Evolutionary conservation across 345 rosid genomes (phyloP).

Genomic region (Tarenaya hassleriana): DNA sequence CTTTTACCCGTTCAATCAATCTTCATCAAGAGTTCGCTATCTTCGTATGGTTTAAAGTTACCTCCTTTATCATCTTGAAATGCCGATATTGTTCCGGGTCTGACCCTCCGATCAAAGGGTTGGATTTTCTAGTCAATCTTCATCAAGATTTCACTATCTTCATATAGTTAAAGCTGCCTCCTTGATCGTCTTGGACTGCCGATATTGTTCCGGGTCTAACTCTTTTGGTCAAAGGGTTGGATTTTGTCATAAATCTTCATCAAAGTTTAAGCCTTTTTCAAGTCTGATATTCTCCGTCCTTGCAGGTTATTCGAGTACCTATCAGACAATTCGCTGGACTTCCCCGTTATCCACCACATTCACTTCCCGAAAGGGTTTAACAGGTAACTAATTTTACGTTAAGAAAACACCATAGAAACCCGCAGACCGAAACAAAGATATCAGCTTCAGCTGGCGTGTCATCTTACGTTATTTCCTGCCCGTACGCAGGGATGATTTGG

Average conservation of each 20-base stretch:
- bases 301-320: conserved; percentile 86
- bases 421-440: conserved; percentile 1
- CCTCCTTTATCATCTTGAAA: too few species aligned
- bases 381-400: conserved; percentile 54
- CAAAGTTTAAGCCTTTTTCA: not conserved
- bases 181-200: too few species aligned
- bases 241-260: too few species aligned
- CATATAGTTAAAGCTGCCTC: too few species aligned
- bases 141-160: too few species aligned
- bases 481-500: conserved; percentile 76
- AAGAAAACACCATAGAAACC: too few species aligned
- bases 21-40: too few species aligned
- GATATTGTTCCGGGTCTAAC: too few species aligned
- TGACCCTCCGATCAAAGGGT: too few species aligned
- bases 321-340: conserved; percentile 49
- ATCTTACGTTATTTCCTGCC: conserved; percentile 20
- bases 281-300: not conserved
- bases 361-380: conserved; percentile 61
- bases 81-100: too few species aligned
- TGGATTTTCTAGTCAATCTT: not conserved
- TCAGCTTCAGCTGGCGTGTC: not conserved
- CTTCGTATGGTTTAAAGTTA: too few species aligned
- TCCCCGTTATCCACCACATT: conserved; percentile 93
- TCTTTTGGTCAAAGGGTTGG: too few species aligned
- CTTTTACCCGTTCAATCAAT: not conserved